phyloP scores from a whole-genome alignment of 805 yeast genomes.

The Cyberlindnera xylosilytica region DNA sequence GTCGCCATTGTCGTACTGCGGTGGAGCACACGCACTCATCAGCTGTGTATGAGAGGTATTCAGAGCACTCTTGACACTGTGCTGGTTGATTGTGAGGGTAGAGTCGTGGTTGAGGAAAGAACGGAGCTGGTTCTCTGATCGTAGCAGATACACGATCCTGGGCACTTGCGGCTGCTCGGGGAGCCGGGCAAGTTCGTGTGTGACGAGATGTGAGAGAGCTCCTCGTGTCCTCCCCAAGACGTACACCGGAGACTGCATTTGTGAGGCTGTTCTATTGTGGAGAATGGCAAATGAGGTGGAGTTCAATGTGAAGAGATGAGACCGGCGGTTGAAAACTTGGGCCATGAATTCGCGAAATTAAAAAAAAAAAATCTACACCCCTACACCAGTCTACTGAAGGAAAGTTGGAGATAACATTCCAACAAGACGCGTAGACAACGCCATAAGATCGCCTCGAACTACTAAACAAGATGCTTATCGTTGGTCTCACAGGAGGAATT shows the following conservation, averaged over 20 bases:
- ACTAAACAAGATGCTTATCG: slow-evolving; percentile 60
- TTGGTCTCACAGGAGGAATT: slow-evolving; percentile 97
- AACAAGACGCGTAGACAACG: too few relatives aligned
- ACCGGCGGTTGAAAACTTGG: too few relatives aligned
- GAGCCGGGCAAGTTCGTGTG: slow-evolving; percentile 38
- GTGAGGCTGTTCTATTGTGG: background rate
- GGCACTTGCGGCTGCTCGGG: slow-evolving; percentile 37
- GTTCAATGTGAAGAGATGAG: too few relatives aligned
- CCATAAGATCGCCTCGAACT: too few relatives aligned
- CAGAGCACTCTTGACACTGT: slow-evolving; percentile 2
- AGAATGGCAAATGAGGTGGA: too few relatives aligned
- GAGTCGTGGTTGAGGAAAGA: slow-evolving; percentile 41
- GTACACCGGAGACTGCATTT: slow-evolving; percentile 28
- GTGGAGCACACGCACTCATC: slow-evolving; percentile 26
- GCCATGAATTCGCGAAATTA: too few relatives aligned
- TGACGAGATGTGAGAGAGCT: slow-evolving; percentile 37
- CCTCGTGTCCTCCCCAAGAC: slow-evolving; percentile 41
- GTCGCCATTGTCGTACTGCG: slow-evolving; percentile 22
- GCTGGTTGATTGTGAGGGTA: slow-evolving; percentile 28
- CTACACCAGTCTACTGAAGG: too few relatives aligned
- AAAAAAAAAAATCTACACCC: too few relatives aligned
- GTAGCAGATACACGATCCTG: slow-evolving; percentile 38
- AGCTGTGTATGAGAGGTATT: slow-evolving; percentile 11
- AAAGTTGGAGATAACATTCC: too few relatives aligned
- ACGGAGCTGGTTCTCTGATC: slow-evolving; percentile 39